Percentiles rank a stretch among this genome's conserved stretches.
These are phyloP conservation scores for Cladobotryum protrusum DNA, from an alignment of 2,329 filamentous ascomycete genomes.

Conservation along the genomic window DNA sequence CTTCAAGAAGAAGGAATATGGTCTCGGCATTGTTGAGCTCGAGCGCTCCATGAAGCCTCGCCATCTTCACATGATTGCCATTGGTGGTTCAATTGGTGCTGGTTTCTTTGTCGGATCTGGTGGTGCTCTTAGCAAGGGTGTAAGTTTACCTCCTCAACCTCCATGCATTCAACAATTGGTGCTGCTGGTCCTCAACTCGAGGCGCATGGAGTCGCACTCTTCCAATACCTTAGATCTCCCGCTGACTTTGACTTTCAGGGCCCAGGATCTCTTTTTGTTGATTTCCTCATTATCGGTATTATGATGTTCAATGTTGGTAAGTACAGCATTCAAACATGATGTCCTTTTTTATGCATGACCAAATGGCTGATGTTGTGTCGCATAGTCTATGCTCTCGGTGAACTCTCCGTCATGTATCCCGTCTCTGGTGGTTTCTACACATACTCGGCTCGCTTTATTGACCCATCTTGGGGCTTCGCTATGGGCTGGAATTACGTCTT, in stretches of 20 bases:
- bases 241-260: constrained; percentile 18
- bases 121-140: constrained; percentile 41
- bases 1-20: constrained; percentile 32
- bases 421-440: constrained; percentile 55
- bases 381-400: constrained; percentile 49
- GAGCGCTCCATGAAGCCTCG: constrained; percentile 44
- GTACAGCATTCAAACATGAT: constrained; percentile 1
- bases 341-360: background rate
- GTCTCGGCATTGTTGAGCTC: constrained; percentile 28
- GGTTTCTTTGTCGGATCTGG: constrained; percentile 46
- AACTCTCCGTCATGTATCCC: constrained; percentile 52
- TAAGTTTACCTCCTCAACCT: constrained; percentile 20
- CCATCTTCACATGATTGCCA: constrained; percentile 55
- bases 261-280: constrained; percentile 30
- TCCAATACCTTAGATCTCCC: background rate
- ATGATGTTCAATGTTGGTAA: constrained; percentile 47
- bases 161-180: background rate
- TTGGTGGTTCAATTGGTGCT: constrained; percentile 35
- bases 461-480: constrained; percentile 50
- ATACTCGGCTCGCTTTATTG: constrained; percentile 53
- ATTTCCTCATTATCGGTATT: constrained; percentile 44
- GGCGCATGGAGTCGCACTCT: background rate
- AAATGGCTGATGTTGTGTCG: background rate
- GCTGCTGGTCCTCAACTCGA: background rate
- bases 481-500: constrained; percentile 47